Conservation (phyloP, 2,329 filamentous ascomycete species). For the Scorias spongiosa region DNA sequence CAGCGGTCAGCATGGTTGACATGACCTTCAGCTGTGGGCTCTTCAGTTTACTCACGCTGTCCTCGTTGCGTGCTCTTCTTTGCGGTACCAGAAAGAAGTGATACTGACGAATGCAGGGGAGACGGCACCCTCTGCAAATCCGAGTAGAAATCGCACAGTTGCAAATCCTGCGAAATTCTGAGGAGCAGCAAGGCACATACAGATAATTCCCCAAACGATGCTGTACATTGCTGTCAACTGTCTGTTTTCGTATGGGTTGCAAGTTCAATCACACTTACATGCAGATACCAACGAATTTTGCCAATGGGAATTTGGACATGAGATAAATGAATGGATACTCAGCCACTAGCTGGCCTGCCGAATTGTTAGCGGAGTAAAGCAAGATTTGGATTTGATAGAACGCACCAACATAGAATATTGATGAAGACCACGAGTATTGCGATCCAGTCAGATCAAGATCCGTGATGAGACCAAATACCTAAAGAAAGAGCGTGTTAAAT, state of each 20-base stretch:
- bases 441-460: slow-evolving; percentile 30
- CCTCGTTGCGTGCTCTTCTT: slow-evolving; percentile 15
- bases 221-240: slow-evolving; percentile 14
- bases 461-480: slow-evolving; percentile 29
- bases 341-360: slow-evolving; percentile 24
- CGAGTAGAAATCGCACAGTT: slow-evolving; percentile 20
- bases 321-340: slow-evolving; percentile 38
- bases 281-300: slow-evolving; percentile 32
- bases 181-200: slow-evolving; percentile 30
- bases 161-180: slow-evolving; percentile 22
- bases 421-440: slow-evolving; percentile 36
- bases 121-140: slow-evolving; percentile 31
- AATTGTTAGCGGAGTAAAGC: neutral
- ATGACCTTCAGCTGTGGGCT: neutral
- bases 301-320: slow-evolving; percentile 35
- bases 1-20: slow-evolving; percentile 2
- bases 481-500: neutral
- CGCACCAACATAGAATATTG: slow-evolving; percentile 30
- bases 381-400: neutral
- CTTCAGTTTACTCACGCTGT: slow-evolving; percentile 7
- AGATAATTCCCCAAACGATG: slow-evolving; percentile 30
- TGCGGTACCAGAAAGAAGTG: slow-evolving; percentile 21
- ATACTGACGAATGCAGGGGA: slow-evolving; percentile 33
- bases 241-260: neutral
- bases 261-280: neutral